A percentile compares a stretch with the other conserved stretches of the same genome.
phyloP scores from a whole-genome alignment of 1,139 yeast species.

The Pneumocystis carinii region DNA sequence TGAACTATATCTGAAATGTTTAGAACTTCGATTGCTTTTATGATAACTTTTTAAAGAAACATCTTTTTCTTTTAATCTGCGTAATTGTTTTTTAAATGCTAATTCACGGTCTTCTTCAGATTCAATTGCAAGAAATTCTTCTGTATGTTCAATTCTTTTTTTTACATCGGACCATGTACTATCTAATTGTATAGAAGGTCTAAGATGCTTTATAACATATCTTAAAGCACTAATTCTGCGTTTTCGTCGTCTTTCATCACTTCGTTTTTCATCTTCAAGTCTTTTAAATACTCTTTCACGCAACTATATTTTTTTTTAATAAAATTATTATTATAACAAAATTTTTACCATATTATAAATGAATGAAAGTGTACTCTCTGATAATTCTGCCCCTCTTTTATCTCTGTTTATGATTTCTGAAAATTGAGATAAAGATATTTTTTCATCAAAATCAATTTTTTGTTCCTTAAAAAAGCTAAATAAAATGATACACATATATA shows the following conservation, averaged over 20 bases:
- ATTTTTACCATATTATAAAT: conserved; percentile 13
- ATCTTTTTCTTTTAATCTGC: conserved; percentile 19
- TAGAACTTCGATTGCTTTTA: conserved; percentile 12
- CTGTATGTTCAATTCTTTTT: conserved; percentile 21
- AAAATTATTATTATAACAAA: not conserved
- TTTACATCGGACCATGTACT: conserved; percentile 29
- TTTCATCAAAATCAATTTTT: conserved; percentile 15
- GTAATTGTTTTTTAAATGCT: conserved; percentile 25
- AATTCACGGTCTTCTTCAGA: conserved; percentile 23
- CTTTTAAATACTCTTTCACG: conserved; percentile 18
- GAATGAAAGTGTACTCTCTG: conserved; percentile 11
- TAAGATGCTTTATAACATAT: conserved; percentile 24
- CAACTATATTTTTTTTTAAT: conserved; percentile 2
- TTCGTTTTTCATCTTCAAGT: conserved; percentile 24
- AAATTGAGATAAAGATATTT: conserved; percentile 19
- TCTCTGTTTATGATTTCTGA: conserved; percentile 16
- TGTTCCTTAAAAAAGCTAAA: conserved; percentile 2
- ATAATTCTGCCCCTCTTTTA: conserved; percentile 13
- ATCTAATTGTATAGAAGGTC: conserved; percentile 21
- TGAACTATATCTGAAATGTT: not conserved
- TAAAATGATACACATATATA: conserved; percentile 8
- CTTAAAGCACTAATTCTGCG: conserved; percentile 28
- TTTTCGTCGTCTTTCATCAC: conserved; percentile 24
- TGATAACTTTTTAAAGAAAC: conserved; percentile 15
- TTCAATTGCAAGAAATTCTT: conserved; percentile 27